Conservation (phyloP, 805 yeast genomes). For the Candida sithepensis region DNA sequence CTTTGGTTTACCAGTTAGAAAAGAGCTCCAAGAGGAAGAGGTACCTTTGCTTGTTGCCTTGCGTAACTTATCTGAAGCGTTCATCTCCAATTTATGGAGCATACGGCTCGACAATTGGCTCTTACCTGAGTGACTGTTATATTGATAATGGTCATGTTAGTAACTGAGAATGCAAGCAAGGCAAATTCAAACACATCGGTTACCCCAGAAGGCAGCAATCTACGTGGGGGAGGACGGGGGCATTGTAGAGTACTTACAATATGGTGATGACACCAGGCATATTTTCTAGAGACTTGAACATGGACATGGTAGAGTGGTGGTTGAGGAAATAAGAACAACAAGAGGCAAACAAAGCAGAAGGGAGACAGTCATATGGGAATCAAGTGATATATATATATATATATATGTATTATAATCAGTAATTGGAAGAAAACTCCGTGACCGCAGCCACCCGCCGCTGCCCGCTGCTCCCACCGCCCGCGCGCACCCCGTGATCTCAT, state of each 20-base stretch:
- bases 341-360: neutral
- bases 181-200: neutral
- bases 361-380: too few species aligned
- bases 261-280: constrained; percentile 45
- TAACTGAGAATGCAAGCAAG: neutral
- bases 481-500: neutral
- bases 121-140: constrained; percentile 25
- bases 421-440: too few species aligned
- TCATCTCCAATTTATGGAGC: constrained; percentile 11
- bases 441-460: too few species aligned
- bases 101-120: constrained; percentile 16
- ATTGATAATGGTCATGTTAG: constrained; percentile 7
- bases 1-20: neutral
- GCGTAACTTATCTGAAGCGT: constrained; percentile 2
- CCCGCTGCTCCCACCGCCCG: neutral
- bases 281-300: constrained; percentile 43
- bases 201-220: neutral
- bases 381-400: neutral
- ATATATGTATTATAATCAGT: neutral
- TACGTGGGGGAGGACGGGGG: too few species aligned
- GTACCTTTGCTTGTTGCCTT: neutral
- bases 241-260: constrained; percentile 36
- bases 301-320: constrained; percentile 34
- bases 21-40: neutral
- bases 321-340: neutral